phyloP scores from a whole-genome alignment of 2,329 filamentous ascomycete genomes.

The Cadophora sp. region DNA sequence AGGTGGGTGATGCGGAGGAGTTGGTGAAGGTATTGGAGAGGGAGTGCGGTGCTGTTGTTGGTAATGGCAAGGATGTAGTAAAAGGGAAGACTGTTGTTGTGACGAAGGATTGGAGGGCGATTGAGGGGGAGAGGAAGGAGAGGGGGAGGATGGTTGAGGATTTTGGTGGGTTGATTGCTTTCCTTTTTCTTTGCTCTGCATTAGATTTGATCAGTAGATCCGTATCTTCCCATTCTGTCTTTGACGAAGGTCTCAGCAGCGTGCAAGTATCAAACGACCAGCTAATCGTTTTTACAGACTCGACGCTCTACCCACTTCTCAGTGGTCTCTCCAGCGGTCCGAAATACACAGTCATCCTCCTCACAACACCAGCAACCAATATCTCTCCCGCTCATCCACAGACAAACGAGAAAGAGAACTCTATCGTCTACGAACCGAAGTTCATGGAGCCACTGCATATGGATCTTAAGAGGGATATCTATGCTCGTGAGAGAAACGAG shows the following conservation, averaged over 20 bases:
- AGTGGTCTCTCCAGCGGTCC: conserved; percentile 39
- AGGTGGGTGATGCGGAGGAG: conserved; percentile 49
- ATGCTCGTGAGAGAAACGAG: conserved; percentile 47
- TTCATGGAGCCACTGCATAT: conserved; percentile 69
- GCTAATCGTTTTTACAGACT: conserved; percentile 33
- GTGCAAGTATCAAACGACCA: not conserved
- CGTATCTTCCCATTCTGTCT: no score
- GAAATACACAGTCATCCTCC: conserved; percentile 78
- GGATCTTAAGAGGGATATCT: conserved; percentile 71
- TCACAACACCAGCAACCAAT: conserved; percentile 61
- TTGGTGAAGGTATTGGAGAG: conserved; percentile 53
- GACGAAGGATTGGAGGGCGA: conserved; percentile 45
- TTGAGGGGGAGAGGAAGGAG: conserved; percentile 48
- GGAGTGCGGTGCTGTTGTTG: conserved; percentile 50
- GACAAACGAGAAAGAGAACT: not conserved
- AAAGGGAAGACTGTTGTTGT: conserved; percentile 29
- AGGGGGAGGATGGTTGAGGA: conserved; percentile 53
- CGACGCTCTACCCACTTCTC: conserved; percentile 43
- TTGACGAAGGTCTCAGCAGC: no score
- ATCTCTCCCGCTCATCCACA: not conserved
- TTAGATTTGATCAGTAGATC: no score
- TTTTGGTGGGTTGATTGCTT: conserved; percentile 51
- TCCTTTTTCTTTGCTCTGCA: not conserved
- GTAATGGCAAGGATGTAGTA: not conserved
- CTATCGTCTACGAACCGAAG: conserved; percentile 64